These are phyloP conservation scores for Claviceps cyperi DNA, from an alignment of 2,329 filamentous ascomycete species.

Conservation along the genomic window DNA sequence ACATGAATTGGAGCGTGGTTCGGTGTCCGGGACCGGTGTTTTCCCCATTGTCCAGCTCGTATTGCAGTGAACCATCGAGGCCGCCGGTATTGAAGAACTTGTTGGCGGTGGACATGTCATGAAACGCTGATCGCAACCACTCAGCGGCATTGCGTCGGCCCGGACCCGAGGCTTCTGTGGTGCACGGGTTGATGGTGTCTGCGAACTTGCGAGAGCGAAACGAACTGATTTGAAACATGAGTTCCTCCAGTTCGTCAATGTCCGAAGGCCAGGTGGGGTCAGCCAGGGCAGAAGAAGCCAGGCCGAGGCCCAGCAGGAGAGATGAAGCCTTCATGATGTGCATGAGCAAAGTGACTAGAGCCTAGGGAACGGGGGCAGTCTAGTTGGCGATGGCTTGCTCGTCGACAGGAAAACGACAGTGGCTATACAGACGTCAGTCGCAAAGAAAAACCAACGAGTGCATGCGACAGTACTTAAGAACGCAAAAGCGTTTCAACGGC, in stretches of 20 bases:
- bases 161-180: conserved; percentile 34
- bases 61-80: conserved; percentile 45
- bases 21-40: conserved; percentile 42
- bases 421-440: neutral
- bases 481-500: neutral
- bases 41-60: conserved; percentile 39
- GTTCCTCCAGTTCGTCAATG: conserved; percentile 48
- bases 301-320: conserved; percentile 20
- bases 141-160: conserved; percentile 45
- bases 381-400: neutral
- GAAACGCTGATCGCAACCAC: conserved; percentile 47
- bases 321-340: conserved; percentile 10
- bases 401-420: neutral
- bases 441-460: neutral
- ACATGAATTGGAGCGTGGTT: conserved; percentile 38
- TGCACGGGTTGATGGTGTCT: conserved; percentile 41
- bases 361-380: neutral
- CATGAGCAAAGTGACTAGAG: neutral
- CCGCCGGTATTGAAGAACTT: conserved; percentile 33
- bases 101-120: conserved; percentile 45
- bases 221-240: conserved; percentile 44
- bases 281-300: conserved; percentile 21
- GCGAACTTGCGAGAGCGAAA: conserved; percentile 41
- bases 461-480: neutral
- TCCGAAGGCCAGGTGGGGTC: conserved; percentile 46